These are phyloP conservation scores for Carex littledalei DNA, from an alignment of 176 grass and related monocot genomes.

Conservation along the genomic window DNA sequence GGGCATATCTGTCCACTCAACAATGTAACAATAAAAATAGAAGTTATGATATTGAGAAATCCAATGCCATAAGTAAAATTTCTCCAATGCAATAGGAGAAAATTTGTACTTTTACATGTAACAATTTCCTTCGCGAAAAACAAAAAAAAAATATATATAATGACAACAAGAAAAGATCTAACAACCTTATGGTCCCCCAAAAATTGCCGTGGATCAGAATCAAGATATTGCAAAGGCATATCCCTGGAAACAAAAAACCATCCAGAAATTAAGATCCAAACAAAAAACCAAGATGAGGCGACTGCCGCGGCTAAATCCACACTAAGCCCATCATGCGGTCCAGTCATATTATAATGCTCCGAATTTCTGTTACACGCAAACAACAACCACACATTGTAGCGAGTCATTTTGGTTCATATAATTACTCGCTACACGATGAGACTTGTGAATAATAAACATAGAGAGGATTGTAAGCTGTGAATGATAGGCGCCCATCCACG, in stretches of 20 bases:
- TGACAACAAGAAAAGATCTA: not conserved
- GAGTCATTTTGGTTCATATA: not conserved
- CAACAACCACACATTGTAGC: not conserved
- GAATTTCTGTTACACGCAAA: not conserved
- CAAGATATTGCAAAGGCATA: slow-evolving; percentile 14
- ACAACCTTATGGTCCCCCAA: not conserved
- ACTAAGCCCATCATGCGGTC: slow-evolving; percentile 25
- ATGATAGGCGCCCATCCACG: not conserved
- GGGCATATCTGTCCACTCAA: too few species aligned
- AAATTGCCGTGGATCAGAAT: not conserved
- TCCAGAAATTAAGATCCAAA: slow-evolving; percentile 13
- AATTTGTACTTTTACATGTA: not conserved
- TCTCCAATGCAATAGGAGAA: not conserved
- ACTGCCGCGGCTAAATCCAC: slow-evolving; percentile 6
- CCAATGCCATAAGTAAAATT: too few species aligned
- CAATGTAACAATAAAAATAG: too few species aligned
- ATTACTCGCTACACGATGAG: not conserved
- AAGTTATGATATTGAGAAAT: too few species aligned
- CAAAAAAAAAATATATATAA: not conserved
- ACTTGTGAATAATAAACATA: not conserved
- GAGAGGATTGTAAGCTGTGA: not conserved
- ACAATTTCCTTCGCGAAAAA: not conserved
- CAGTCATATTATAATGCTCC: not conserved
- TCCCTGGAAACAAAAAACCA: not conserved
- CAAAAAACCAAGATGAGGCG: slow-evolving; percentile 5